Conservation (phyloP, 768 basidiomycete genomes). For the Cystofilobasidium bisporidii region DNA sequence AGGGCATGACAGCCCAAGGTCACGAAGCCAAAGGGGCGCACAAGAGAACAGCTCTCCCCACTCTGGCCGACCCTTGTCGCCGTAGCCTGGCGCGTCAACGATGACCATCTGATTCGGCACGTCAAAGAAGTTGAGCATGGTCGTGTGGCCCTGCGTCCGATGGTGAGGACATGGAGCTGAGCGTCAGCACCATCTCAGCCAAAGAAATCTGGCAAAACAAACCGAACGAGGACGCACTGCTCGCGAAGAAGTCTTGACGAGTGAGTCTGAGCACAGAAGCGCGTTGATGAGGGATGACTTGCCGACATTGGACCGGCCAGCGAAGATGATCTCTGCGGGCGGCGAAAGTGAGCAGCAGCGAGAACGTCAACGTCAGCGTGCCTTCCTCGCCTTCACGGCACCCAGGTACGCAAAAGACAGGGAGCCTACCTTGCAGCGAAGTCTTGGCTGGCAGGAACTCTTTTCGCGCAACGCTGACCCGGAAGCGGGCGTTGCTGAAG, state of each 20-base stretch:
- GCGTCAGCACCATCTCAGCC: too few relatives aligned
- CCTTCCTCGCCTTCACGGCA: neutral
- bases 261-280: neutral
- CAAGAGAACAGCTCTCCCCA: conserved; percentile 62
- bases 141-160: conserved; percentile 20
- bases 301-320: conserved; percentile 25
- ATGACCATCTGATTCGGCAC: conserved; percentile 35
- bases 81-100: conserved; percentile 76
- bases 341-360: neutral
- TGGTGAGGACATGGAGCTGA: too few relatives aligned
- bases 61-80: conserved; percentile 58
- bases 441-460: neutral
- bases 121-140: conserved; percentile 29
- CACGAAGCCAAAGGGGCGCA: too few relatives aligned
- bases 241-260: conserved; percentile 21
- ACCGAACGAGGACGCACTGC: conserved; percentile 15
- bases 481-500: neutral
- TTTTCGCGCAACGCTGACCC: neutral
- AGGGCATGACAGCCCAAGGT: too few relatives aligned
- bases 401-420: neutral
- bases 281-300: conserved; percentile 26
- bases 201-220: too few relatives aligned
- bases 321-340: conserved; percentile 24
- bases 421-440: neutral
- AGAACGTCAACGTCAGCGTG: too few relatives aligned